phyloP scores from a whole-genome alignment of 2,329 filamentous ascomycete species.

The Amylocarpus encephaloides region DNA sequence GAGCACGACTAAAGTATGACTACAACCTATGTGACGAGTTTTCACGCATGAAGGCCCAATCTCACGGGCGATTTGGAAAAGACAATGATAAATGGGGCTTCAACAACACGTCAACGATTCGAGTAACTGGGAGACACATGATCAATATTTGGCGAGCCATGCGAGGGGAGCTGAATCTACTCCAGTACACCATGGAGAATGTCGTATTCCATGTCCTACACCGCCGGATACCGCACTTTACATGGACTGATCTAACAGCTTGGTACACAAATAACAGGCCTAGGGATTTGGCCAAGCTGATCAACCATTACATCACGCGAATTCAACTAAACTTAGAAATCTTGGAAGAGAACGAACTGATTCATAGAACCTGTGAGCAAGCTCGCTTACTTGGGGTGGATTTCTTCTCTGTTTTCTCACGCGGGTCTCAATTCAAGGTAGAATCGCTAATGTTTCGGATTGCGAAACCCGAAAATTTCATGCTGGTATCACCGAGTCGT shows the following conservation, averaged over 20 bases:
- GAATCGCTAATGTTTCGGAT: constrained; percentile 99
- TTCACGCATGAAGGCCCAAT: constrained; percentile 78
- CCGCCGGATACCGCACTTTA: constrained; percentile 80
- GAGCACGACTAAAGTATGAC: constrained; percentile 78
- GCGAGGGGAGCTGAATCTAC: constrained; percentile 81
- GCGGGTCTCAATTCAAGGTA: constrained; percentile 96
- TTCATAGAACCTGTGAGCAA: constrained; percentile 87
- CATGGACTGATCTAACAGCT: constrained; percentile 67
- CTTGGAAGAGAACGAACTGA: constrained; percentile 80
- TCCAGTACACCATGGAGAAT: constrained; percentile 96
- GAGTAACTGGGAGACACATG: constrained; percentile 89
- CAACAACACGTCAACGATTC: constrained; percentile 85
- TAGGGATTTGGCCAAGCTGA: constrained; percentile 63
- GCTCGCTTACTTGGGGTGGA: constrained; percentile 88
- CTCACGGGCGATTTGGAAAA: constrained; percentile 77
- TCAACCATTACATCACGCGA: constrained; percentile 71
- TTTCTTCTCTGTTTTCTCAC: constrained; percentile 92
- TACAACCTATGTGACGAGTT: constrained; percentile 88
- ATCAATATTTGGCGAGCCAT: constrained; percentile 98
- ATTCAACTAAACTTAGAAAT: constrained; percentile 84
- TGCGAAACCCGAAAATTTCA: constrained; percentile 91
- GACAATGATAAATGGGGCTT: constrained; percentile 89
- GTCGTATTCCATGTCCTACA: constrained; percentile 88
- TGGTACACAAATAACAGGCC: constrained; percentile 72
- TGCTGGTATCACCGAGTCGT: constrained; percentile 81